phyloP scores from a whole-genome alignment of 2,329 filamentous ascomycete genomes.

The Colletotrichum sp. region DNA sequence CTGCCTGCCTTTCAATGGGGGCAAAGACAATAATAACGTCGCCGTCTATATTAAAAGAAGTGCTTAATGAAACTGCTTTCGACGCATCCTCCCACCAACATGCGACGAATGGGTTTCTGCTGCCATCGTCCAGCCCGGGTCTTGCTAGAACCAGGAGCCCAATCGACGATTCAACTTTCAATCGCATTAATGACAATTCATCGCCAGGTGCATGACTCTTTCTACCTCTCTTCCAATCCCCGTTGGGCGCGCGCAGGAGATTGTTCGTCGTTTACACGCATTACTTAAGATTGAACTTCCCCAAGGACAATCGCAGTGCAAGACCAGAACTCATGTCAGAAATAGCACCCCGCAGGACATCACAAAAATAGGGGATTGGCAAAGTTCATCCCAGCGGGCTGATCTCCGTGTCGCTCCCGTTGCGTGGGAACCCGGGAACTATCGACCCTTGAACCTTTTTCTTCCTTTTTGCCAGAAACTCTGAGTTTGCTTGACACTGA shows the following conservation, averaged over 20 bases:
- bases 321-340: background rate
- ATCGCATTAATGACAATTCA: background rate
- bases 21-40: background rate
- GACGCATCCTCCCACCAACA: background rate
- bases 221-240: background rate
- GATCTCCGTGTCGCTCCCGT: background rate
- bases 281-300: background rate
- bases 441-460: background rate
- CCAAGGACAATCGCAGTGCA: background rate
- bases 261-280: background rate
- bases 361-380: background rate
- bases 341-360: background rate
- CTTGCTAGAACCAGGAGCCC: background rate
- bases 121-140: background rate
- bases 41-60: background rate
- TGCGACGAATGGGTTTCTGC: conserved; percentile 6
- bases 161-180: background rate
- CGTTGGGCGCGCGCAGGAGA: background rate
- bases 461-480: background rate
- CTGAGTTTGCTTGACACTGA: background rate
- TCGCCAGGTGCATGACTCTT: background rate
- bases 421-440: background rate
- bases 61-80: conserved; percentile 5
- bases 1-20: background rate
- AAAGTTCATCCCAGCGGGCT: conserved; percentile 14